Base-by-base conservation (phyloP, 2,329 filamentous ascomycete species). In the Zasmidium citrigriseum region DNA sequence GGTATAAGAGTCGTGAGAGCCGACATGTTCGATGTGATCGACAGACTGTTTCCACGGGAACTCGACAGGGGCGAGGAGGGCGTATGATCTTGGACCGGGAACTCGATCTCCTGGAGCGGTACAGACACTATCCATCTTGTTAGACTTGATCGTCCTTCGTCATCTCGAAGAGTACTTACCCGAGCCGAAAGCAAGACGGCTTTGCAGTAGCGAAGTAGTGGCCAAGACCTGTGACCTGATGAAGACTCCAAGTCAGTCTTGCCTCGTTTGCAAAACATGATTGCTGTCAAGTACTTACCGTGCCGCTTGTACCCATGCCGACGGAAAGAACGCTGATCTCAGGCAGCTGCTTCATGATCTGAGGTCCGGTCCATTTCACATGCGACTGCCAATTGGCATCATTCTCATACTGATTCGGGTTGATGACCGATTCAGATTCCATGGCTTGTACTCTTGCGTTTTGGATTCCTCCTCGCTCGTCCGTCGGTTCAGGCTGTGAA, bases 241-340 rank as follows among this genome's bases (percentile, higher is more conserved):
- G 27, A 14, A 29, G 14, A 14, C 27, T 7, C 14, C 27, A 29
- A n/a, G n/a, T 29, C 27, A 29, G 27, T n/a, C n/a, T n/a, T n/a
- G n/a, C n/a, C n/a, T n/a, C n/a, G 27, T 7, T 14, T 29, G 27
- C 27, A 29, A 7, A 29, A 29, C 7, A 7, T 29, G 7, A 29
- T 29, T 14, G 27, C 27, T 14, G 27, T 14, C 14, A 29, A 29
- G 14, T 29, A 29, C 27, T 14, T 27, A 98, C 86, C 2, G 93
- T 97, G 4, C 93, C 93, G n/a, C 93, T 93, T 0, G 93, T 97
- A 2, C 93, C 93, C 7, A 93, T 93, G 23, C 93, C 93, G 0
- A 91, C 89, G 1, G 96, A 89, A 69, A 97, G 96, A 4, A 91
- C 92, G 71, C 93, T 75, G 74, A 1, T 90, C 89, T 44, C 81